phyloP scores from a whole-genome alignment of 1,284 basidiomycete species.

The Trametes versicolor region DNA sequence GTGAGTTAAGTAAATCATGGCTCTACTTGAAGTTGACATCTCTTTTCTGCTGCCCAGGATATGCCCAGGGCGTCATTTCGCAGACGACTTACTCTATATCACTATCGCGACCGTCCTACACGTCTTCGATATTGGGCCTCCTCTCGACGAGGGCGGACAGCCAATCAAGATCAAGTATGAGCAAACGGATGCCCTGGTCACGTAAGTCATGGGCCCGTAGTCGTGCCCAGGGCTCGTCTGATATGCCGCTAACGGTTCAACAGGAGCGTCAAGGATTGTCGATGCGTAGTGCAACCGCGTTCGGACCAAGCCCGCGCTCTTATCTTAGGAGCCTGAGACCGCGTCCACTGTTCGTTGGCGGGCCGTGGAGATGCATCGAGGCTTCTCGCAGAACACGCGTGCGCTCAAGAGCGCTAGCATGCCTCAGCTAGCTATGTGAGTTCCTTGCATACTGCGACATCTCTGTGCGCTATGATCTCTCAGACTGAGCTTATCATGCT shows the following conservation, averaged over 20 bases:
- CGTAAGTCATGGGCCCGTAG: neutral
- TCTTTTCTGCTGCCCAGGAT: slow-evolving; percentile 20
- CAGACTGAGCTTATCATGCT: too few relatives aligned
- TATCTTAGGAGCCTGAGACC: neutral
- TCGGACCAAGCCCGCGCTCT: neutral
- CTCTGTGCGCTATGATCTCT: too few relatives aligned
- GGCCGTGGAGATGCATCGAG: too few relatives aligned
- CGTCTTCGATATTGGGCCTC: slow-evolving; percentile 13
- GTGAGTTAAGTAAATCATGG: neutral
- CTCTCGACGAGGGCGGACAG: slow-evolving; percentile 8
- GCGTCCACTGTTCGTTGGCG: too few relatives aligned
- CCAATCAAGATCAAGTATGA: neutral
- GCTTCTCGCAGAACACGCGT: too few relatives aligned
- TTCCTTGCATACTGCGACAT: too few relatives aligned
- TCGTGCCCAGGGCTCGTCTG: too few relatives aligned
- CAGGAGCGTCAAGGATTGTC: neutral
- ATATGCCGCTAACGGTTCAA: too few relatives aligned
- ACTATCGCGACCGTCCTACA: slow-evolving; percentile 17
- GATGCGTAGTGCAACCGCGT: neutral
- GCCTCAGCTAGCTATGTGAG: too few relatives aligned
- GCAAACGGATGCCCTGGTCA: too few relatives aligned
- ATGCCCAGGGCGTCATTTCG: slow-evolving; percentile 27
- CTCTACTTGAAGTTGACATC: too few relatives aligned
- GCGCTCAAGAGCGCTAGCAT: too few relatives aligned
- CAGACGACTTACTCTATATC: slow-evolving; percentile 10